Percentiles rank a stretch among this genome's conserved stretches.
phyloP scores from a whole-genome alignment of 352 stramenopile genomes.

The Globisporangium spinosum region DNA sequence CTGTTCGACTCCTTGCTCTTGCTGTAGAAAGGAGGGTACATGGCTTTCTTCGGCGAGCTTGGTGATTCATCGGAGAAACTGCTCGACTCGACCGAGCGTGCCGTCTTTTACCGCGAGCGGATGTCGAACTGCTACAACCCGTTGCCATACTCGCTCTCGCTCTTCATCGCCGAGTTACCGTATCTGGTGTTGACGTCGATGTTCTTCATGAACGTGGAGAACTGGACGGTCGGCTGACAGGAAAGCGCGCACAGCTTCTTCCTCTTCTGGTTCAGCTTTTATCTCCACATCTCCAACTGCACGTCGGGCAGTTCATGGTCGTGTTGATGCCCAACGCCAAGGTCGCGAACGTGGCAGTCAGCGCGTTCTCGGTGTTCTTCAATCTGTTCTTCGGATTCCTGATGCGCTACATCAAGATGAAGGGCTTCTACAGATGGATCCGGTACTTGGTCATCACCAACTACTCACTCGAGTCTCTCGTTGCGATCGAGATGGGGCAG shows the following conservation, averaged over 20 bases:
- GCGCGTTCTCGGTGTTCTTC: slow-evolving; percentile 41
- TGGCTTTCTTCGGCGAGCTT: slow-evolving; percentile 87
- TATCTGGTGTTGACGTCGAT: slow-evolving; percentile 28
- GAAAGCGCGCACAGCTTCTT: slow-evolving; percentile 29
- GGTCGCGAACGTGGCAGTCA: slow-evolving; percentile 47
- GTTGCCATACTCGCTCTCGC: slow-evolving; percentile 36
- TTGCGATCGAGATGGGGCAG: slow-evolving; percentile 18
- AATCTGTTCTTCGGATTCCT: slow-evolving; percentile 42
- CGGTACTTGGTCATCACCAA: slow-evolving; percentile 25
- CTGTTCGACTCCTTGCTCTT: slow-evolving; percentile 90
- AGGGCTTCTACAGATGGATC: slow-evolving; percentile 28
- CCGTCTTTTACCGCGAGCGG: slow-evolving; percentile 54
- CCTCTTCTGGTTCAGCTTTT: slow-evolving; percentile 24
- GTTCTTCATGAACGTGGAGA: slow-evolving; percentile 40
- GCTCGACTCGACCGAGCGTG: slow-evolving; percentile 52
- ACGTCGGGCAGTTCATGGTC: slow-evolving; percentile 37
- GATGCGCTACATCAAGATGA: slow-evolving; percentile 21
- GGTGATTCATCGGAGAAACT: slow-evolving; percentile 60
- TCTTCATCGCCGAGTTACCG: slow-evolving; percentile 41
- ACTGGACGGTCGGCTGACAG: slow-evolving; percentile 44
- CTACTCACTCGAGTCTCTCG: slow-evolving; percentile 24
- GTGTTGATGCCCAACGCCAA: slow-evolving; percentile 51
- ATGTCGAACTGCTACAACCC: slow-evolving; percentile 50
- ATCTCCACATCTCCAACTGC: slow-evolving; percentile 17
- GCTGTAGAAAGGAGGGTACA: slow-evolving; percentile 59